A percentile compares a stretch with the other conserved stretches of the same genome.
Evolutionary conservation across 1,284 basidiomycete genomes (phyloP).

Genomic region (Malassezia restricta): DNA sequence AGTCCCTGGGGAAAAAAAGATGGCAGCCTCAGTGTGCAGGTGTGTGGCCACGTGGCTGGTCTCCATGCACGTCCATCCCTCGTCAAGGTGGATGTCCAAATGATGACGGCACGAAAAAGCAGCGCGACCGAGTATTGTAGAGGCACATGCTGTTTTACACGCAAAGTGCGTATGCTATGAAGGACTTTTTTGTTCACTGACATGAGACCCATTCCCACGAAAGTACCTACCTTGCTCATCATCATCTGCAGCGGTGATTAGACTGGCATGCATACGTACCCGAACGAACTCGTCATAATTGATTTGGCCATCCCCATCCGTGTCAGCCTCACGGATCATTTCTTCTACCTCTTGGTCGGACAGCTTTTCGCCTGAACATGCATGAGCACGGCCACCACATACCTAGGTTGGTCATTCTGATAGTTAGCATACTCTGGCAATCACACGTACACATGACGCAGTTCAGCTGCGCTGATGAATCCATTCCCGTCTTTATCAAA

Average conservation of each 20-base stretch:
- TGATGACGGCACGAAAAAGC: no score
- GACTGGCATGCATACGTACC: constrained; percentile 39
- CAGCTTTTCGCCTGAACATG: constrained; percentile 59
- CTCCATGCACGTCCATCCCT: no score
- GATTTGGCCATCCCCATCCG: constrained; percentile 76
- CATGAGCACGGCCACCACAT: background rate
- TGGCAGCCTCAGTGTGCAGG: no score
- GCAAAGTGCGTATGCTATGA: no score
- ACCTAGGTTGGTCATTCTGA: constrained; percentile 44
- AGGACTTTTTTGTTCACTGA: no score
- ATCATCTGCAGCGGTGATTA: constrained; percentile 28
- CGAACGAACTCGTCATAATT: constrained; percentile 56
- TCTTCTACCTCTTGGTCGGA: constrained; percentile 86
- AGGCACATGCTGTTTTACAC: no score
- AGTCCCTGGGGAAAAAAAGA: no score
- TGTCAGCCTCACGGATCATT: constrained; percentile 97
- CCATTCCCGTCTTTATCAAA: constrained; percentile 60
- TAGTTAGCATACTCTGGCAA: background rate
- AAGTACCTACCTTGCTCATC: constrained; percentile 30
- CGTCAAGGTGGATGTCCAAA: no score
- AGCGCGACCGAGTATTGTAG: no score
- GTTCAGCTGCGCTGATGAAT: constrained; percentile 56
- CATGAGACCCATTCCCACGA: no score
- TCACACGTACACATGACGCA: constrained; percentile 49
- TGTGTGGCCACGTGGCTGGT: no score